A percentile compares a stretch with the other conserved stretches of the same genome.
phyloP scores from a whole-genome alignment of 176 grass and related monocot species.

The Triticum dicoccoides region DNA sequence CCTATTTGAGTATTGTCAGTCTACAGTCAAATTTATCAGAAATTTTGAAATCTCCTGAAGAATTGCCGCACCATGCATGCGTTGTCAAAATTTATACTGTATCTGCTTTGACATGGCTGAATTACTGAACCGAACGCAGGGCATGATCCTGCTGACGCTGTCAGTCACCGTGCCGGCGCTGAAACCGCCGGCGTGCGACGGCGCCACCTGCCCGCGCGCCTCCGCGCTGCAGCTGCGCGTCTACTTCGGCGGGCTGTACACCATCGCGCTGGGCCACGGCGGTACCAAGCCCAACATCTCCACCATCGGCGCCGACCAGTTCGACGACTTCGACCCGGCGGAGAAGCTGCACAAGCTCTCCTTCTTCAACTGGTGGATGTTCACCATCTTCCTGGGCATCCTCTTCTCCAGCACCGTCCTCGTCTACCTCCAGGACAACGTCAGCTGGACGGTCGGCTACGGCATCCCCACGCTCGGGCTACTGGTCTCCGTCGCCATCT shows the following conservation, averaged over 20 bases:
- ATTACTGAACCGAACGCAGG: slow-evolving; percentile 35
- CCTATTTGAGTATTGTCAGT: too few species aligned
- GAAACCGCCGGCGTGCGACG: slow-evolving; percentile 54
- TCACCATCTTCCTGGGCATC: slow-evolving; percentile 74
- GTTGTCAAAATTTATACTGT: neutral
- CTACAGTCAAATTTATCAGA: neutral
- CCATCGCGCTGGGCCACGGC: slow-evolving; percentile 70
- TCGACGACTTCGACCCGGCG: slow-evolving; percentile 71
- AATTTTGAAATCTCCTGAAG: neutral
- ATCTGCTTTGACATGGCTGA: neutral
- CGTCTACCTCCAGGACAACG: slow-evolving; percentile 86
- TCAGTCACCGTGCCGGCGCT: slow-evolving; percentile 63
- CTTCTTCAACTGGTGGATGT: slow-evolving; percentile 99
- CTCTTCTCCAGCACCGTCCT: slow-evolving; percentile 75
- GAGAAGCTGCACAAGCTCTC: slow-evolving; percentile 76
- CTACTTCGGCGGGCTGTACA: slow-evolving; percentile 80
- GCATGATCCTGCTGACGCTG: slow-evolving; percentile 70
- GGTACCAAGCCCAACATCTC: slow-evolving; percentile 91
- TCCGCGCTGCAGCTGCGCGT: slow-evolving; percentile 51
- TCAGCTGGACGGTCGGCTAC: slow-evolving; percentile 77
- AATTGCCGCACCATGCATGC: neutral
- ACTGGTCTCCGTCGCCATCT: slow-evolving; percentile 49
- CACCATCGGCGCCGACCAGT: slow-evolving; percentile 92
- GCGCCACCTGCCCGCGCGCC: slow-evolving; percentile 35
- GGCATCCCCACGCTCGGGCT: slow-evolving; percentile 60